Base-by-base conservation (phyloP, 768 basidiomycete genomes). In the Amanita rimosa region DNA sequence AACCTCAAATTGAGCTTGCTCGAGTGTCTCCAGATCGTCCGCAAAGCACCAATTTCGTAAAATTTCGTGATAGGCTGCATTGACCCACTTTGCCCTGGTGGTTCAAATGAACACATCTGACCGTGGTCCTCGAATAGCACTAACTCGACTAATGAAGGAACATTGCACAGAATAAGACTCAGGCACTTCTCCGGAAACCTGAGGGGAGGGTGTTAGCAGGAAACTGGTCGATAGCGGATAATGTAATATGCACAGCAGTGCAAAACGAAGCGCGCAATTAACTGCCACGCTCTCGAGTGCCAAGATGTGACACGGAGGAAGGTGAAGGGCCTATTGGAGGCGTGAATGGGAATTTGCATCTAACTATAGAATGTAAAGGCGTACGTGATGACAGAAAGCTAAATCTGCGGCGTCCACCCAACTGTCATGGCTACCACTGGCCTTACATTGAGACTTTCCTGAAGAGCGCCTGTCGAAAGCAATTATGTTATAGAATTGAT, bases 391-490 rank as follows among this genome's bases (percentile, higher is more conserved):
- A 45, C 76, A 79, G 13, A 75, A 69, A 3, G 83, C 86, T 33
- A 89, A 57, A 66, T 89, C 86, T 31, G 85, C 87, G 1, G 85
- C 83, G 36, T 85, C 78, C 6, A 87, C 84, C 78, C 84, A 90
- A 51, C 71, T 75, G 62, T 90, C 86, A 57, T 82, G 79, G 40
- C 68, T 65, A 6, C 72, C 75, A 43, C 64, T 77, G 3, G 73
- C 74, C 46, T 76, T 70, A 52, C 67, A 73, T 2, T 62, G 60
- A 3, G 82, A 83, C 60, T 67, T 72, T 11, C 86, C 86, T 22
- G 70, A 69, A 8, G 73, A 70, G 9, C 87, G 78, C 56, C 77
- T 75, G 60, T 89, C 86, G 59, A 88, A 83, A 5, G 83, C 82
- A 53, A 89, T 79, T 26, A 89, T 60, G 58, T 89, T 89, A 63